Percentiles rank a stretch among this genome's conserved stretches.
Evolutionary conservation across 495 filamentous ascomycete species (phyloP).

Genomic region (Copromyces sp.): DNA sequence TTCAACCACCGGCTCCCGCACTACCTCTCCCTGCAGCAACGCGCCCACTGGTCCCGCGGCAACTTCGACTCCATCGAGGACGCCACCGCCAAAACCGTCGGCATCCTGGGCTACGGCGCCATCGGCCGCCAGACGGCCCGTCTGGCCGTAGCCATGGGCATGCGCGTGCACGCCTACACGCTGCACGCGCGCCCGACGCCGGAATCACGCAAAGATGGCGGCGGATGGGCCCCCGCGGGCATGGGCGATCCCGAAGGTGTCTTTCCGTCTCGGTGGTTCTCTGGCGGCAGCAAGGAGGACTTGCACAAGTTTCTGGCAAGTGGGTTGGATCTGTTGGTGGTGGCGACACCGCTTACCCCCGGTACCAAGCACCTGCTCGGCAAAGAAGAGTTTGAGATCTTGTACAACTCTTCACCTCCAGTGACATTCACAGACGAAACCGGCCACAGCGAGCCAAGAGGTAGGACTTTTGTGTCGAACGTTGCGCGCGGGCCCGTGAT

Average conservation of each 20-base stretch:
- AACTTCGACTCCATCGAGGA: constrained; percentile 28
- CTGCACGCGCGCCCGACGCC: constrained; percentile 52
- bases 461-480: constrained; percentile 56
- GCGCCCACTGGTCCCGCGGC: constrained; percentile 38
- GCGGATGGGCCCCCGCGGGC: constrained; percentile 59
- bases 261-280: constrained; percentile 67
- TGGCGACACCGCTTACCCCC: constrained; percentile 64
- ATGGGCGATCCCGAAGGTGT: constrained; percentile 68
- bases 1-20: constrained; percentile 31
- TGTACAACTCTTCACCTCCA: constrained; percentile 20
- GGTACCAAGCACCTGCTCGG: constrained; percentile 56
- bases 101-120: constrained; percentile 33
- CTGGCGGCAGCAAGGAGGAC: constrained; percentile 48
- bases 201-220: constrained; percentile 49
- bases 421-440: neutral
- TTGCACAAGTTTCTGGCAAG: constrained; percentile 57
- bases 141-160: constrained; percentile 62
- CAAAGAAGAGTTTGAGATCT: constrained; percentile 53
- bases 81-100: constrained; percentile 35
- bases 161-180: constrained; percentile 75
- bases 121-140: constrained; percentile 68
- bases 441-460: neutral
- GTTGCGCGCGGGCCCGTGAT: constrained; percentile 67
- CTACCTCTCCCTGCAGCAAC: constrained; percentile 24
- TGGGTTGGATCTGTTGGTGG: constrained; percentile 64